Percentiles rank a stretch among this genome's conserved stretches.
Evolutionary conservation across 768 basidiomycete species (phyloP).

Genomic region (Mycena leptocephala): DNA sequence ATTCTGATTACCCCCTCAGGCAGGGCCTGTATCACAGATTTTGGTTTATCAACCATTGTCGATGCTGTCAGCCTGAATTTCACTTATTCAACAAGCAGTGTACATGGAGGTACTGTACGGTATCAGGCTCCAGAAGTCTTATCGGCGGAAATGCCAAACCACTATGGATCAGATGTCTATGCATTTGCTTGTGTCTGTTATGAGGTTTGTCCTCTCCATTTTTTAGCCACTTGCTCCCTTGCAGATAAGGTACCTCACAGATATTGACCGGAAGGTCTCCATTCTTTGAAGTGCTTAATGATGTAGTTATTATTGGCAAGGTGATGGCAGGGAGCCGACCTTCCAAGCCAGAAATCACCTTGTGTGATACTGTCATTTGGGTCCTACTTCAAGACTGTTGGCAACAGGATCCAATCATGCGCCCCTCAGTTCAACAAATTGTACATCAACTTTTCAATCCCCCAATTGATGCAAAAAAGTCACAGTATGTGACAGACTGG

Average conservation of each 20-base stretch:
- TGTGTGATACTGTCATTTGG: too few relatives aligned
- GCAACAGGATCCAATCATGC: neutral
- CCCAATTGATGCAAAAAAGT: slow-evolving; percentile 15
- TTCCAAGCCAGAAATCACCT: too few relatives aligned
- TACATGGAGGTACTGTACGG: neutral
- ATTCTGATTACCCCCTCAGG: neutral
- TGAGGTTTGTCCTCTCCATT: neutral
- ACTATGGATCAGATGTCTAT: neutral
- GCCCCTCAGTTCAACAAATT: neutral
- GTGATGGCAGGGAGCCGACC: too few relatives aligned
- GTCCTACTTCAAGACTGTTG: slow-evolving; percentile 13
- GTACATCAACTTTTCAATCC: neutral
- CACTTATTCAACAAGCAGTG: neutral
- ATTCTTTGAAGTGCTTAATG: too few relatives aligned
- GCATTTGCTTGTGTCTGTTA: neutral
- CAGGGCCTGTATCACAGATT: neutral
- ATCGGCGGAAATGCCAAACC: neutral
- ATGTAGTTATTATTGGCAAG: too few relatives aligned
- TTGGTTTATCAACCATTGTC: neutral
- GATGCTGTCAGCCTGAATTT: neutral
- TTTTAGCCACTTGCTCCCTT: neutral
- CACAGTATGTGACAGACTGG: neutral
- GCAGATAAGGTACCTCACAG: neutral
- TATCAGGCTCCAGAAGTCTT: neutral
- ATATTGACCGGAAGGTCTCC: too few relatives aligned